phyloP scores from a whole-genome alignment of 1,284 basidiomycete species.

The Apiotrichum gracile region DNA sequence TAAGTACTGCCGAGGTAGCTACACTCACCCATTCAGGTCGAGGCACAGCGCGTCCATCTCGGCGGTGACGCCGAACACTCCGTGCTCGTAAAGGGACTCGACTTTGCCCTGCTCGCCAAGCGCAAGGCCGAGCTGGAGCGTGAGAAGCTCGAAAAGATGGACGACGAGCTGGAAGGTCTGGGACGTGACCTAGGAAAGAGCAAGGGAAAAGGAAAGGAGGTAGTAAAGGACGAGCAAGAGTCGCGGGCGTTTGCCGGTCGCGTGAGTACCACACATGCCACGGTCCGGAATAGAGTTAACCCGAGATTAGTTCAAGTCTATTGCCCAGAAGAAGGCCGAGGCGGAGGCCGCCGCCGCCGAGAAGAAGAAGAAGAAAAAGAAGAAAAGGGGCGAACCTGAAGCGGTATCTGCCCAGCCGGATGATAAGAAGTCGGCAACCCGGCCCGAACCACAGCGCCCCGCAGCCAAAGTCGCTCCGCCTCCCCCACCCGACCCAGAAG shows the following conservation, averaged over 20 bases:
- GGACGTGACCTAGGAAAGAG: constrained; percentile 3
- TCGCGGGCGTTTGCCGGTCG: not conserved
- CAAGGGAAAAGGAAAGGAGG: constrained; percentile 6
- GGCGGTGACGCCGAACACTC: constrained; percentile 83
- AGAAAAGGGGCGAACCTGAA: constrained; percentile 1
- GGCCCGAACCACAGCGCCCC: not conserved
- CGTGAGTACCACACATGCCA: not conserved
- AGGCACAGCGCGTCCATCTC: constrained; percentile 69
- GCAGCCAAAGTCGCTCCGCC: not conserved
- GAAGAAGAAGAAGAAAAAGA: constrained; percentile 28
- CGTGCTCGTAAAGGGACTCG: constrained; percentile 81
- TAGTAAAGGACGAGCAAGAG: not conserved
- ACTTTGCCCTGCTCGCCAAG: constrained; percentile 75
- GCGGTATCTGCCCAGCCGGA: no score
- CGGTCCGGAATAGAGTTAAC: constrained; percentile 4
- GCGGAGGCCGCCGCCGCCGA: constrained; percentile 16
- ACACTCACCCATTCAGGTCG: constrained; percentile 53
- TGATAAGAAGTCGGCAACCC: not conserved
- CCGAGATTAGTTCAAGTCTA: constrained; percentile 38
- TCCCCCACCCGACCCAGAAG: constrained; percentile 16
- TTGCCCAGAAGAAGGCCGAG: constrained; percentile 32
- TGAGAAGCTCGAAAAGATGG: constrained; percentile 57
- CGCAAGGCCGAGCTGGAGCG: constrained; percentile 61
- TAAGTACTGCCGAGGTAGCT: not conserved
- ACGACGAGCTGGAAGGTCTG: constrained; percentile 64